Base-by-base conservation (phyloP, 2,329 filamentous ascomycete genomes). In the Sarocladium brachiariae region DNA sequence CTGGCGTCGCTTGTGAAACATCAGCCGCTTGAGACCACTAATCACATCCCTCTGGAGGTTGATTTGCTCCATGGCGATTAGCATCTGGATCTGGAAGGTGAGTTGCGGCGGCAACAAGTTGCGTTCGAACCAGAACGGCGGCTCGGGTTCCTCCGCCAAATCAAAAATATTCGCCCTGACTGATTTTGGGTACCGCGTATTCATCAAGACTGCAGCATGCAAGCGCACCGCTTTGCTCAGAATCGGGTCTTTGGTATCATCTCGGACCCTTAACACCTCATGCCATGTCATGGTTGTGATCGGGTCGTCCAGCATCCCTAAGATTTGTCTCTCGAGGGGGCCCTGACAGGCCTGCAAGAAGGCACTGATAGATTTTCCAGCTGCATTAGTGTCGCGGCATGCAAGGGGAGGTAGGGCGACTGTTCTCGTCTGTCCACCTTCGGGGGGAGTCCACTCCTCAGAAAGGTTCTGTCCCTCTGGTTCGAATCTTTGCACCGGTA, bases 41-140 rank as follows among this genome's bases (percentile, higher is more conserved):
- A 47, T 18, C 16, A 33, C 43, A 21, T 30, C 43, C 25, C 13
- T 31, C 43, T 47, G 43, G 21, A 47, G 4, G 11, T 21, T 30
- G n/a, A 10, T 45, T 24, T 45, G 39, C 4, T 9, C 18, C 24
- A 27, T 25, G 43, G 43, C 43, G 27, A 47, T 47, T 4, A 47
- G 11, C 43, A 33, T 47, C 27, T 47, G 43, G 16, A 47, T 30
- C 16, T 47, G 43, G 18, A 18, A 47, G 3, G 43, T 47, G 16
- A 47, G 43, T 16, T 47, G 43, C 5, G 43, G 43, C 2, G 43
- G 43, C 27, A 47, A 14, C 6, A 47, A 23, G 27, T 33, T 33
- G 16, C 43, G 25, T 14, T 47, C 27, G 43, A 47, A 47, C n/a
- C 31, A 47, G 27, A 47, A 47, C 9, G 43, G 43, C 25, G 43